Evolutionary conservation across 306 rosid genomes (phyloP), one percentile per base, ranked within the genome.

Genomic region (Cucumis hystrix): DNA sequence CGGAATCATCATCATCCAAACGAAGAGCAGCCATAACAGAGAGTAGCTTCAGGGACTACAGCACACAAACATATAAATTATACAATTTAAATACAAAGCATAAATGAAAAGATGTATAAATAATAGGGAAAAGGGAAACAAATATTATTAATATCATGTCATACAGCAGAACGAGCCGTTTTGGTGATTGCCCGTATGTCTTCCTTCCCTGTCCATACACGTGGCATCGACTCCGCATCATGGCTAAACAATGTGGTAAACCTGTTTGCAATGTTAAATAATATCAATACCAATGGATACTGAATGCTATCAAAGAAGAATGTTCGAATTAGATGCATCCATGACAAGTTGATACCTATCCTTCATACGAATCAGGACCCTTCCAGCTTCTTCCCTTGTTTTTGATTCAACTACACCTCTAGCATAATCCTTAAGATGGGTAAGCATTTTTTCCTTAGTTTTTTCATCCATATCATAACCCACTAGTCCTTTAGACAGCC

Each of bases 221-320:
- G 97, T 62, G 99, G 99, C 96, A 96, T 91, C 39, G 99, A 96
- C 81, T 96, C 98, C 52, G 97, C 67, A 80, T 96, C 99, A 75
- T 91, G 98, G 86, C 92, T 96, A 89, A 96, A 96, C 90, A 96
- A 77, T 28, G 85, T 86, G 3, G 96, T 66, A 80, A 96, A 96
- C 92, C 99, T 96, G 92, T 83, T 74, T 41, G 69, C 84, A 75
- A 83, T 78, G 51, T 61, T 11, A 15, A 77, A 33, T 6, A 33
- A 77, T 21, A 11, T 49, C 55, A 62, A 49, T 37, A 52, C 17
- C 10, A 73, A 30, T 21, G 75, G 7, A 45, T 45, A 4, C 28
- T 21, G 57, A 1, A 45, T 69, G 8, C 28, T 28, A 56, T 23
- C 40, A 55, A 62, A 47, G 37, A 14, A 47, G 58, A 10, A 73